phyloP scores from a whole-genome alignment of 768 basidiomycete genomes.

The Kwoniella sp. region DNA sequence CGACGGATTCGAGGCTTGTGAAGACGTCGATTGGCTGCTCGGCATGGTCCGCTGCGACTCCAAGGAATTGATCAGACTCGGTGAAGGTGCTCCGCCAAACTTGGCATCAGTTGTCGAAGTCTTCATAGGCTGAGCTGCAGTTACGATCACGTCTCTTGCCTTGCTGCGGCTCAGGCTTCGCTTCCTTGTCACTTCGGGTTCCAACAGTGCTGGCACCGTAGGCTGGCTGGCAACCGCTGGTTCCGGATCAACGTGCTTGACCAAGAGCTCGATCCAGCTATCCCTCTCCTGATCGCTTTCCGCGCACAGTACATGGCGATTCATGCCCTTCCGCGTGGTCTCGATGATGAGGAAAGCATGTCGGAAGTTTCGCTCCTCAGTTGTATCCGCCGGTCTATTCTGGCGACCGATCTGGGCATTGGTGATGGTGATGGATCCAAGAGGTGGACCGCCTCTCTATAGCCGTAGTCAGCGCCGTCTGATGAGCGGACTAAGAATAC shows the following conservation, averaged over 20 bases:
- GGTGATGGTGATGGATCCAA: conserved; percentile 85
- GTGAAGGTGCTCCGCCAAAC: conserved; percentile 36
- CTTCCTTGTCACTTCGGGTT: conserved; percentile 7
- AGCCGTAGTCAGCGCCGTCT: conserved; percentile 1
- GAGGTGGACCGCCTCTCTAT: conserved; percentile 78
- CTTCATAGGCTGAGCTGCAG: conserved; percentile 33
- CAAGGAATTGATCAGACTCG: conserved; percentile 38
- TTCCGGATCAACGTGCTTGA: conserved; percentile 62
- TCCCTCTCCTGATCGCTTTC: conserved; percentile 92
- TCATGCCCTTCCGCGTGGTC: conserved; percentile 41
- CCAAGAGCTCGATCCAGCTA: conserved; percentile 88
- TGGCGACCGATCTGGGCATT: conserved; percentile 95
- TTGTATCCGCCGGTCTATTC: conserved; percentile 59
- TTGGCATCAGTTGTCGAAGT: conserved; percentile 22
- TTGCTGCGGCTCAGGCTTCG: conserved; percentile 30
- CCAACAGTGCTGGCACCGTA: not conserved
- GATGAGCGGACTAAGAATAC: conserved; percentile 48
- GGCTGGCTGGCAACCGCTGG: not conserved
- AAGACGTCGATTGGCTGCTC: conserved; percentile 37
- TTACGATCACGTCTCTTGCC: conserved; percentile 41
- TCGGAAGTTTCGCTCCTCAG: conserved; percentile 88
- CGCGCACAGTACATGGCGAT: conserved; percentile 89
- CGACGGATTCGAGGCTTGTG: conserved; percentile 6
- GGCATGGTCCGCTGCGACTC: conserved; percentile 37
- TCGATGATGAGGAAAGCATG: conserved; percentile 98